Evolutionary conservation across 2,329 filamentous ascomycete genomes (phyloP).

Genomic region (Alternaria postmessia): DNA sequence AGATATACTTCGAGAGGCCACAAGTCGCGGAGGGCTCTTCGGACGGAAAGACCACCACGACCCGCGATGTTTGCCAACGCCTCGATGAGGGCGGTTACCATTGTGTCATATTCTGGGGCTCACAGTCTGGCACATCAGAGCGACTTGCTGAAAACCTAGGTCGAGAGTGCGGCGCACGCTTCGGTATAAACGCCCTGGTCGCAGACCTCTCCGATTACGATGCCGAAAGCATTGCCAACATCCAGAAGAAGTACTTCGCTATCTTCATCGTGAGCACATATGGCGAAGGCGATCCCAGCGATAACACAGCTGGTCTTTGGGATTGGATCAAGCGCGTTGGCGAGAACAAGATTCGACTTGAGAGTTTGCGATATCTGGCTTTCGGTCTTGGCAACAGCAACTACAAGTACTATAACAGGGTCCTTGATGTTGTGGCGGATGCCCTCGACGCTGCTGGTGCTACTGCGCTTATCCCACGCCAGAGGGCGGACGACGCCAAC

Average conservation of each 20-base stretch:
- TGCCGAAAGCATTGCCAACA: slow-evolving; percentile 47
- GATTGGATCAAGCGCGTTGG: slow-evolving; percentile 46
- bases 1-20: slow-evolving; percentile 59
- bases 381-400: slow-evolving; percentile 59
- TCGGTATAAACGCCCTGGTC: slow-evolving; percentile 52
- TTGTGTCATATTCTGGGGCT: slow-evolving; percentile 59
- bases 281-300: slow-evolving; percentile 52
- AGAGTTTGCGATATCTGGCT: slow-evolving; percentile 50
- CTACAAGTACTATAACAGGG: slow-evolving; percentile 58
- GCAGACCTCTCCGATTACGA: slow-evolving; percentile 61
- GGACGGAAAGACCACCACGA: slow-evolving; percentile 31
- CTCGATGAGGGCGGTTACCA: slow-evolving; percentile 49
- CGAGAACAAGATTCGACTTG: slow-evolving; percentile 26
- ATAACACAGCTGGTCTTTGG: slow-evolving; percentile 49
- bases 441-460: slow-evolving; percentile 47
- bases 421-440: slow-evolving; percentile 49
- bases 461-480: slow-evolving; percentile 40
- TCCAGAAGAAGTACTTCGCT: slow-evolving; percentile 37
- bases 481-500: slow-evolving; percentile 53
- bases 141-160: slow-evolving; percentile 53
- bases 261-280: slow-evolving; percentile 51
- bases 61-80: slow-evolving; percentile 58
- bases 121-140: slow-evolving; percentile 59
- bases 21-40: slow-evolving; percentile 51
- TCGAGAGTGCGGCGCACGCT: slow-evolving; percentile 52